Base-by-base conservation (phyloP, 257 asterid genomes). In the Solanum clarkiae region DNA sequence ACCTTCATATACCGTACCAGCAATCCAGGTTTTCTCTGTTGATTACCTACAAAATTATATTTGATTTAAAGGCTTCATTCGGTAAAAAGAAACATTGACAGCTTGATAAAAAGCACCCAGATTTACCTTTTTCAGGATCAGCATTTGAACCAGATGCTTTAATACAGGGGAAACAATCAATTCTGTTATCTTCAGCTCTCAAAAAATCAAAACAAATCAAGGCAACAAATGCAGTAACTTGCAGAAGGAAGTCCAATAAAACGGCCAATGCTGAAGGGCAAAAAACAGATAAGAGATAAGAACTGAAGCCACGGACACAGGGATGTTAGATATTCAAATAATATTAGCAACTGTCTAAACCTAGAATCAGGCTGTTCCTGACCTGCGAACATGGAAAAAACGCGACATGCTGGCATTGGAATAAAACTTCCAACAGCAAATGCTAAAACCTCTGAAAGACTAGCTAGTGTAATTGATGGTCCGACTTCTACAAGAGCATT, bases 391-490 rank as follows among this genome's bases (percentile, higher is more conserved):
- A 97, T 97, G 85, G 99, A 97, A 88, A 97, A 97, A 70, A 95
- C 96, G 44, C 99, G 99, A 87, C 97, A 92, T 80, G 99, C 99
- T 56, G 99, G 99, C 98, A 97, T 95, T 26, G 98, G 97, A 75
- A 97, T 95, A 91, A 97, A 97, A 88, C 99, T 92, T 86, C 99
- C 99, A 70, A 97, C 99, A n/a, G 99, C 99, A 91, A 97, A 97
- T 88, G 99, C 99, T 89, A 97, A 87, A 84, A 97, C 99, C 92
- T 97, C 99, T 36, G 99, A 89, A 44, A 95, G 85, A 88, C 98
- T 95, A 87, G 99, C 99, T 88, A 97, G 89, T 47, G 99, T 97
- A 80, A 97, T 97, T 55, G 99, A 97, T 29, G 99, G 99, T 59
- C 99, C 99, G 80, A 97, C 99, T 89, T 97, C 99, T 42, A 95